Conservation (phyloP, 208 protist genomes). For the Phytomonas francai region DNA sequence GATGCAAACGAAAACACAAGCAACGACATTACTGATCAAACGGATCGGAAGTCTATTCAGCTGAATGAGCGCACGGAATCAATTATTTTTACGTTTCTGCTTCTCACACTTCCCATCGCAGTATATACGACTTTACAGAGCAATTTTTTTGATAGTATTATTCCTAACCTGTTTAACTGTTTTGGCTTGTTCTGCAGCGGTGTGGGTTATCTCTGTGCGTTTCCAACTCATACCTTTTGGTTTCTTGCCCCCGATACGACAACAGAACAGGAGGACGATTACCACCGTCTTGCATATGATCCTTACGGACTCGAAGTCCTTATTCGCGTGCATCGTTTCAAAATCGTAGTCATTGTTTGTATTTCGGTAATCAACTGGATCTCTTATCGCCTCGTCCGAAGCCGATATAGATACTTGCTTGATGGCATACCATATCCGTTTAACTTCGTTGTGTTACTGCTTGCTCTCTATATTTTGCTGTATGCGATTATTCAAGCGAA, state of each 20-base stretch:
- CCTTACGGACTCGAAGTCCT: constrained; percentile 51
- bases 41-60: neutral
- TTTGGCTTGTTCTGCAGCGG: constrained; percentile 47
- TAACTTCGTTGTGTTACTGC: constrained; percentile 49
- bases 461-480: constrained; percentile 46
- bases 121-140: constrained; percentile 70
- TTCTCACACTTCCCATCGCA: constrained; percentile 45
- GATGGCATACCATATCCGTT: constrained; percentile 52
- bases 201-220: constrained; percentile 54
- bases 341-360: constrained; percentile 24
- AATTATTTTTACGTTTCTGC: constrained; percentile 50
- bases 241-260: constrained; percentile 33
- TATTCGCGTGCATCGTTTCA: constrained; percentile 17
- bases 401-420: constrained; percentile 77
- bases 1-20: constrained; percentile 7
- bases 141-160: constrained; percentile 44
- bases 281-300: constrained; percentile 54
- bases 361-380: constrained; percentile 39
- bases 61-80: constrained; percentile 55
- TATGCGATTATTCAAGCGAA: constrained; percentile 45
- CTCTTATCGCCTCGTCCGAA: constrained; percentile 55
- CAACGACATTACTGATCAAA: neutral
- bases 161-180: constrained; percentile 55
- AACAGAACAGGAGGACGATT: neutral
- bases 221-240: constrained; percentile 55